A percentile compares a stretch with the other conserved stretches of the same genome.
phyloP scores from a whole-genome alignment of 768 basidiomycete genomes.

The Lactarius hatsudake region DNA sequence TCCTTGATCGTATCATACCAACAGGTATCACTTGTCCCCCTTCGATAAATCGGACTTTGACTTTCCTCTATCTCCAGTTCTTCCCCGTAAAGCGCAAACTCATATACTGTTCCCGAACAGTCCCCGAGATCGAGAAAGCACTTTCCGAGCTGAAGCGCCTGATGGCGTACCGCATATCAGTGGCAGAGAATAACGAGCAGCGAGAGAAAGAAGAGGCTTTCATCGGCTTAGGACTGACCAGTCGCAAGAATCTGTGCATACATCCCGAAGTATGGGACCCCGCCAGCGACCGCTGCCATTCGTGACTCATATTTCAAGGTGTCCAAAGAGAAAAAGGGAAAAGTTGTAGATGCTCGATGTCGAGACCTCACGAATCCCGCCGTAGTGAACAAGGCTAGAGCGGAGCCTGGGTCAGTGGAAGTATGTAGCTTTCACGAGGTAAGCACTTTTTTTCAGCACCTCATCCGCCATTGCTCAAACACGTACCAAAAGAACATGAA shows the following conservation, averaged over 20 bases:
- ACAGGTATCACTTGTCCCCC: constrained; percentile 54
- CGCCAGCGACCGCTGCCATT: not conserved
- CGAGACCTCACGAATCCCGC: constrained; percentile 88
- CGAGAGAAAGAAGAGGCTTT: constrained; percentile 77
- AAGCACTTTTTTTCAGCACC: constrained; percentile 27
- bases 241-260: constrained; percentile 94
- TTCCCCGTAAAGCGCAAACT: constrained; percentile 91
- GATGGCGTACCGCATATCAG: constrained; percentile 79
- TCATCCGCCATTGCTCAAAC: not conserved
- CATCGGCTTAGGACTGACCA: constrained; percentile 88
- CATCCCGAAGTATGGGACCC: constrained; percentile 75
- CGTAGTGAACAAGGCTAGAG: constrained; percentile 77
- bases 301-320: constrained; percentile 50
- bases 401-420: constrained; percentile 85
- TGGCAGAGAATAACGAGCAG: constrained; percentile 71
- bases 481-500: constrained; percentile 64
- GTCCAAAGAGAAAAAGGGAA: constrained; percentile 97
- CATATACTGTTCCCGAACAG: constrained; percentile 98
- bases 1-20: constrained; percentile 98
- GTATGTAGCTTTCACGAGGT: constrained; percentile 97
- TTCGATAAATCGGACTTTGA: not conserved
- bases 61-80: constrained; percentile 51
- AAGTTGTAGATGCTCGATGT: constrained; percentile 94
- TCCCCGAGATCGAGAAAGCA: constrained; percentile 99
- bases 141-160: constrained; percentile 91